phyloP scores from a whole-genome alignment of 1,284 basidiomycete genomes.

The Mycena citricolor region DNA sequence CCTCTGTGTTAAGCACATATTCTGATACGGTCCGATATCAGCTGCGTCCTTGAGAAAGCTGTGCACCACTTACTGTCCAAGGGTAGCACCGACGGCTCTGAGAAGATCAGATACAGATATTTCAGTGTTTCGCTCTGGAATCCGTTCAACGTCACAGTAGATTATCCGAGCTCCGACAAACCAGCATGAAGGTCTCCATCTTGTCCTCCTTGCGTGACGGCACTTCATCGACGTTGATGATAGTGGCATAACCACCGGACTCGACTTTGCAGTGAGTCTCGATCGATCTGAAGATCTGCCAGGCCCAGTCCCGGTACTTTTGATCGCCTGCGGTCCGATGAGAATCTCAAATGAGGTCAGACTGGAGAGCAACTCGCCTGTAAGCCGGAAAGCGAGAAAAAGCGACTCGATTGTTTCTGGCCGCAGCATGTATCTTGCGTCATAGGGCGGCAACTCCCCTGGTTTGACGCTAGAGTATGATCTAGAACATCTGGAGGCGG shows the following conservation, averaged over 20 bases:
- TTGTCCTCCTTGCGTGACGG: conserved; percentile 77
- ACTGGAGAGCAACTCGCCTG: conserved; percentile 81
- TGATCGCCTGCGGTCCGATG: no score
- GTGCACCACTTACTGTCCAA: conserved; percentile 54
- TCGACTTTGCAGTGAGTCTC: conserved; percentile 63
- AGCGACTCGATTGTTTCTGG: conserved; percentile 96
- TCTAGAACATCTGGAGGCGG: not conserved
- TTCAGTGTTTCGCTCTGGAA: conserved; percentile 93
- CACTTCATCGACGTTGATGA: conserved; percentile 69
- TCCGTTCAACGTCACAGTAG: not conserved
- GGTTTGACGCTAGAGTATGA: conserved; percentile 37
- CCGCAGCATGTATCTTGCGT: conserved; percentile 92
- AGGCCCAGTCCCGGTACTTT: conserved; percentile 47
- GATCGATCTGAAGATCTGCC: conserved; percentile 77
- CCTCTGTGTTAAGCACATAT: conserved; percentile 96
- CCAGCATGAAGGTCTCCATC: conserved; percentile 96
- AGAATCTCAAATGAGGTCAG: no score
- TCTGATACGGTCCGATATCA: no score
- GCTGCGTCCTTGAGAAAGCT: not conserved
- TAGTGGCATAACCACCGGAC: conserved; percentile 67
- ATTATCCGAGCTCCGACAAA: conserved; percentile 36
- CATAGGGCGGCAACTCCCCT: conserved; percentile 58
- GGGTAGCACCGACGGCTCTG: conserved; percentile 71
- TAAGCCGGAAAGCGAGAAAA: conserved; percentile 87
- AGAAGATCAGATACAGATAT: conserved; percentile 90